Conservation (phyloP, 2,329 filamentous ascomycete species). For the Alternaria brassicae region DNA sequence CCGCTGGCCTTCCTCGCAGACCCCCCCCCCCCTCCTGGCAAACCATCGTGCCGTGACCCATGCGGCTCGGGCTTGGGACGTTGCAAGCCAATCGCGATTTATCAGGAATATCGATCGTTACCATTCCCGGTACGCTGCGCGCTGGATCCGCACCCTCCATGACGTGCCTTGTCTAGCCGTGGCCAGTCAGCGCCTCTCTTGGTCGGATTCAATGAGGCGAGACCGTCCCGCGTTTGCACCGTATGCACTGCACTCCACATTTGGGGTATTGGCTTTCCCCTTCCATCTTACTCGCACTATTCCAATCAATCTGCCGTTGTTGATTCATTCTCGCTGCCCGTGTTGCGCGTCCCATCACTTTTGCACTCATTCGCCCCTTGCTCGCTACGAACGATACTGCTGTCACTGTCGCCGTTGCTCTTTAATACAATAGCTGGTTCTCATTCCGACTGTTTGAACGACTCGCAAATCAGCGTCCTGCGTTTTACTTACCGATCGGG, state of each 20-base stretch:
- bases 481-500: neutral
- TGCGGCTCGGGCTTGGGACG: constrained; percentile 23
- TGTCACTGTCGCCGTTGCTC: neutral
- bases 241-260: constrained; percentile 6
- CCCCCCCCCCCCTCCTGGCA: neutral
- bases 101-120: constrained; percentile 34
- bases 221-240: neutral
- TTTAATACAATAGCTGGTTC: too few species aligned
- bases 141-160: constrained; percentile 36
- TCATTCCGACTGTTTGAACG: constrained; percentile 9
- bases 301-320: neutral
- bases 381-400: neutral
- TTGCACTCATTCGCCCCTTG: constrained; percentile 11
- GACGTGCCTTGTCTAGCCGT: constrained; percentile 31
- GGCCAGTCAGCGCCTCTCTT: constrained; percentile 10
- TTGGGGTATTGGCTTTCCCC: neutral
- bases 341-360: constrained; percentile 8
- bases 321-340: neutral
- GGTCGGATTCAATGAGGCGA: neutral
- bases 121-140: constrained; percentile 15
- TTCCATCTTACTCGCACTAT: constrained; percentile 1
- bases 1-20: neutral
- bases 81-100: constrained; percentile 27
- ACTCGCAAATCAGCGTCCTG: constrained; percentile 7
- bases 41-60: constrained; percentile 19